Evolutionary conservation across 139 green algal species (phyloP).

Genomic region (Auxenochlorella pyrenoidosa): DNA sequence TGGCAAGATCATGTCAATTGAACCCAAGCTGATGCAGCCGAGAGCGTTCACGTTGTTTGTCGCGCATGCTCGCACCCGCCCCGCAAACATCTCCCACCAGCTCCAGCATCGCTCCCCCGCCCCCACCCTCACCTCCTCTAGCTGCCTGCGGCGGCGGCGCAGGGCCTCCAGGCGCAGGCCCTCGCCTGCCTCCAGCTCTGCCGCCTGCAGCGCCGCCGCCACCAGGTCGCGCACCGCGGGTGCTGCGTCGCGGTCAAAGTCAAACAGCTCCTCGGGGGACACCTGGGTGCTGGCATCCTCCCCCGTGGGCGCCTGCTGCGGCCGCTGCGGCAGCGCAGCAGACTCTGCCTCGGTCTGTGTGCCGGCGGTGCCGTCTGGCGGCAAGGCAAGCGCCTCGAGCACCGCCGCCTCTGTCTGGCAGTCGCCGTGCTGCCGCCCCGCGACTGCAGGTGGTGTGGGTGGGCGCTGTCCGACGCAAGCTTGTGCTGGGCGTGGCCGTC

Average conservation of each 20-base stretch:
- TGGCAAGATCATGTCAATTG: too few relatives aligned
- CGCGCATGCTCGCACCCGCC: too few relatives aligned
- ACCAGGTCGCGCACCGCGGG: background rate
- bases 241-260: background rate
- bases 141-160: background rate
- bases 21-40: too few relatives aligned
- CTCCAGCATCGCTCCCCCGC: background rate
- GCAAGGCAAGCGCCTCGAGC: background rate
- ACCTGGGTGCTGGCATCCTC: conserved; percentile 5
- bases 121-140: background rate
- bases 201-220: background rate
- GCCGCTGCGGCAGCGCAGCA: background rate
- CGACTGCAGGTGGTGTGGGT: background rate
- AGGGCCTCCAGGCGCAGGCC: background rate
- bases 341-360: background rate
- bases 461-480: too few relatives aligned
- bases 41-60: too few relatives aligned
- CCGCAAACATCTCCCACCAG: too few relatives aligned
- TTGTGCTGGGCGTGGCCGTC: background rate
- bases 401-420: background rate
- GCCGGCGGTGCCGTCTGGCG: background rate
- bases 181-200: background rate
- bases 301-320: background rate
- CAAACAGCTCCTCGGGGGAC: background rate
- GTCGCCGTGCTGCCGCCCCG: background rate